phyloP scores from a whole-genome alignment of 2,329 filamentous ascomycete species.

The Herpotrichia juniperi region DNA sequence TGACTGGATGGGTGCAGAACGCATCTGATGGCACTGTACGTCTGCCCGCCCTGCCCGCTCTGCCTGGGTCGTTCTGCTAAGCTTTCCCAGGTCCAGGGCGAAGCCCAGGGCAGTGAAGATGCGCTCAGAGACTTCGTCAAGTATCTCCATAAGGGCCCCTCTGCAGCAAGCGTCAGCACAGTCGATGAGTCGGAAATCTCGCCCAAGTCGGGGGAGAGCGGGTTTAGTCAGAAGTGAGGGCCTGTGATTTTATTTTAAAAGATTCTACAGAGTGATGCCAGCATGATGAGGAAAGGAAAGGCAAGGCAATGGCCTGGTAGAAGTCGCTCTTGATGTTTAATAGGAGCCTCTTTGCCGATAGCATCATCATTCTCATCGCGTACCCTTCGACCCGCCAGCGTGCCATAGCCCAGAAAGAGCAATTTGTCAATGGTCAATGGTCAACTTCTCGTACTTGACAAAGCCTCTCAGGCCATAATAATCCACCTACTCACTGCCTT shows the following conservation, averaged over 20 bases:
- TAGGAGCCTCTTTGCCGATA: no score
- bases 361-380: no score
- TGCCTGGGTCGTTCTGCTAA: constrained; percentile 12
- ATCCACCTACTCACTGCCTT: no score
- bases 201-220: constrained; percentile 68
- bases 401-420: no score
- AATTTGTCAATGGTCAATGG: no score
- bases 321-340: no score
- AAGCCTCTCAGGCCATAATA: no score
- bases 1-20: constrained; percentile 56
- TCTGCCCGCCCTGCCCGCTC: background rate
- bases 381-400: no score
- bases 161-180: constrained; percentile 73
- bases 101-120: constrained; percentile 77
- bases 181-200: constrained; percentile 73
- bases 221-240: constrained; percentile 56
- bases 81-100: constrained; percentile 75
- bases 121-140: constrained; percentile 73
- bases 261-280: no score
- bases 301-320: no score
- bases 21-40: constrained; percentile 52
- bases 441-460: no score
- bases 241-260: background rate
- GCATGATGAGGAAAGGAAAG: no score
- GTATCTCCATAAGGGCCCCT: constrained; percentile 76